phyloP scores from a whole-genome alignment of 208 protist genomes.

The Trypanosoma scelopori region DNA sequence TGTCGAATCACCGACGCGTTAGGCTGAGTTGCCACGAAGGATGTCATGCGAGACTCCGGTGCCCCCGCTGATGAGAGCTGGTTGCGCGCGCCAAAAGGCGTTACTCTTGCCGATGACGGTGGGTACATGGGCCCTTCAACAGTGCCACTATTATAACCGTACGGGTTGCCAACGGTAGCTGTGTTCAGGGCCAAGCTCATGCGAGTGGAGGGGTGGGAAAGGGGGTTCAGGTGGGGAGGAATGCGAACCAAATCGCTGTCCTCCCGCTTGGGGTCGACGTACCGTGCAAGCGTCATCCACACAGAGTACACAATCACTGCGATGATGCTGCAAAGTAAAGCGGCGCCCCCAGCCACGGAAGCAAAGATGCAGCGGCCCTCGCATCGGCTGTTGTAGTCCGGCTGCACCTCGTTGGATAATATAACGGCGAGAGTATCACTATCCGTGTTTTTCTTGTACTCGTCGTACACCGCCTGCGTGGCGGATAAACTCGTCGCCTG shows the following conservation, averaged over 20 bases:
- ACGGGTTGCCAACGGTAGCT: neutral
- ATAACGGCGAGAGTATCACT: neutral
- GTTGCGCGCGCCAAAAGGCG: conserved; percentile 12
- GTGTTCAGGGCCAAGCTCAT: neutral
- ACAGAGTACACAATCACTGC: conserved; percentile 3
- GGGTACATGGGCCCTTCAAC: conserved; percentile 9
- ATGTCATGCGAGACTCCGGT: conserved; percentile 26
- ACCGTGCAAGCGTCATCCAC: conserved; percentile 10
- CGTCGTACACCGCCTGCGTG: conserved; percentile 4
- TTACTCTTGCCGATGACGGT: neutral
- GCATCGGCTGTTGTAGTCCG: neutral
- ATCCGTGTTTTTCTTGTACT: neutral
- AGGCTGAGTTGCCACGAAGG: conserved; percentile 2
- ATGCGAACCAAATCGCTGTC: conserved; percentile 22
- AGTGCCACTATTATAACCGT: neutral
- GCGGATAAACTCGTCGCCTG: neutral
- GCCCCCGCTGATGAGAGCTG: neutral
- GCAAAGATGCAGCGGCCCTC: conserved; percentile 12
- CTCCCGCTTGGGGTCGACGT: neutral
- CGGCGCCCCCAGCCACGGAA: conserved; percentile 10
- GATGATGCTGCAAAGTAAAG: conserved; percentile 20
- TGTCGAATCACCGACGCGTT: conserved; percentile 14
- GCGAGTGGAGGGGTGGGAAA: neutral
- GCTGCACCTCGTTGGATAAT: conserved; percentile 1
- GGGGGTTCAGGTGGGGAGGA: conserved; percentile 10